Conservation (phyloP, 2,329 filamentous ascomycete species). For the Keithomyces neogunnii region DNA sequence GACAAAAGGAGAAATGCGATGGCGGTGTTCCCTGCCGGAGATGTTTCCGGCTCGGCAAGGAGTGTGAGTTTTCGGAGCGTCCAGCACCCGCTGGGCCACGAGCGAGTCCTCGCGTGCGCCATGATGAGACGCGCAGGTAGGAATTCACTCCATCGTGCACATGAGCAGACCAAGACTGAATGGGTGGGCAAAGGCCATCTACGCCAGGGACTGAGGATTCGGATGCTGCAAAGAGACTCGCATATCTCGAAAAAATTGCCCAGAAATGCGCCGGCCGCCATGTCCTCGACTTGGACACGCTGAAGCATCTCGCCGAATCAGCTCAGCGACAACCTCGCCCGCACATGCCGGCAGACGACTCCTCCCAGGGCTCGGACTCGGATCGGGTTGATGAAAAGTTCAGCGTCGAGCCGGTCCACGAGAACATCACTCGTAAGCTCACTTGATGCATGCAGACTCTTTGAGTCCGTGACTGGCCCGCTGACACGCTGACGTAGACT, state of each 20-base stretch:
- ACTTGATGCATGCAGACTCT: too few species aligned
- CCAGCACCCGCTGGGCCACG: background rate
- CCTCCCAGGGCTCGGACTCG: conserved; percentile 11
- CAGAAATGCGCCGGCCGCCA: conserved; percentile 7
- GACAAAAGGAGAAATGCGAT: conserved; percentile 49
- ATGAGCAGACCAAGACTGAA: too few species aligned
- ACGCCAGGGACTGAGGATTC: background rate
- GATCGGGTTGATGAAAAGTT: conserved; percentile 12
- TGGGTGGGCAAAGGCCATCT: too few species aligned
- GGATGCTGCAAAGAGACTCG: conserved; percentile 7
- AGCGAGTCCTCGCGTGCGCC: background rate
- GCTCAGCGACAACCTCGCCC: background rate
- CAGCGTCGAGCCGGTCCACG: background rate
- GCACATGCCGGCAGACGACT: conserved; percentile 1
- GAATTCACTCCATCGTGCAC: background rate
- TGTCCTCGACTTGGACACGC: conserved; percentile 9
- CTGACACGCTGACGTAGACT: conserved; percentile 20
- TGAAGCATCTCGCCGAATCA: conserved; percentile 6
- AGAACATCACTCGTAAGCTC: conserved; percentile 5
- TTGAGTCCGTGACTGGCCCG: too few species aligned
- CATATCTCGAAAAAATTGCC: conserved; percentile 7
- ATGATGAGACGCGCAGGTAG: background rate
- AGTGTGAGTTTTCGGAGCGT: conserved; percentile 13
- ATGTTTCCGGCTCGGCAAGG: conserved; percentile 33
- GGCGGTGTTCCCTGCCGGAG: conserved; percentile 45